Conservation (phyloP, 1,284 basidiomycete genomes). For the Blastosporella zonata region DNA sequence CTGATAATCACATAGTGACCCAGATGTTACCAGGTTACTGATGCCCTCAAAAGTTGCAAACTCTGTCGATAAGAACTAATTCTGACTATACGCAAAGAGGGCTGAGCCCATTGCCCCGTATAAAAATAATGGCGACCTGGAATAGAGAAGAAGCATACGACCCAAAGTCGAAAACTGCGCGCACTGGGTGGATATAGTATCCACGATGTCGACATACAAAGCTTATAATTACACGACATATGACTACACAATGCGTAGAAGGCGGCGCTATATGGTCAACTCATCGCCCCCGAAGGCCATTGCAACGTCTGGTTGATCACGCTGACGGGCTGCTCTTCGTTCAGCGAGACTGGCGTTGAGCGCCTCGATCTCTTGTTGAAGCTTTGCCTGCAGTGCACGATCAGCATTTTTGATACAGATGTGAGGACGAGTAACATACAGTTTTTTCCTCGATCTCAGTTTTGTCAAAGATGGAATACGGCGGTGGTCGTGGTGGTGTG, state of each 20-base stretch:
- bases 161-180: too few relatives aligned
- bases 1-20: too few relatives aligned
- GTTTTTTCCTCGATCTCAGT: constrained; percentile 56
- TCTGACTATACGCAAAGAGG: too few relatives aligned
- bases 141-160: too few relatives aligned
- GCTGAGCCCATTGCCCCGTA: too few relatives aligned
- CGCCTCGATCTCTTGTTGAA: constrained; percentile 47
- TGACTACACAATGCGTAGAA: background rate
- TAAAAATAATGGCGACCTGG: too few relatives aligned
- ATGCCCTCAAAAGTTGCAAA: too few relatives aligned
- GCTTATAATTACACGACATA: too few relatives aligned
- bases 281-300: constrained; percentile 29
- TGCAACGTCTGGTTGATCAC: constrained; percentile 25
- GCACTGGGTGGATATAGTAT: too few relatives aligned
- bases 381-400: constrained; percentile 35
- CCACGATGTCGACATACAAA: too few relatives aligned
- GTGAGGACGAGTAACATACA: constrained; percentile 38
- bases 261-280: constrained; percentile 18
- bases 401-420: constrained; percentile 3
- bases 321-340: constrained; percentile 28
- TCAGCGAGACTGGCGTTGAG: constrained; percentile 38
- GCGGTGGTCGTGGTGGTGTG: constrained; percentile 33
- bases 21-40: too few relatives aligned
- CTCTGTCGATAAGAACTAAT: too few relatives aligned
- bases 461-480: constrained; percentile 61